Percentiles rank a stretch among this genome's conserved stretches.
phyloP scores from a whole-genome alignment of 2,329 filamentous ascomycete genomes.

The Chaetoscypha palmicola region DNA sequence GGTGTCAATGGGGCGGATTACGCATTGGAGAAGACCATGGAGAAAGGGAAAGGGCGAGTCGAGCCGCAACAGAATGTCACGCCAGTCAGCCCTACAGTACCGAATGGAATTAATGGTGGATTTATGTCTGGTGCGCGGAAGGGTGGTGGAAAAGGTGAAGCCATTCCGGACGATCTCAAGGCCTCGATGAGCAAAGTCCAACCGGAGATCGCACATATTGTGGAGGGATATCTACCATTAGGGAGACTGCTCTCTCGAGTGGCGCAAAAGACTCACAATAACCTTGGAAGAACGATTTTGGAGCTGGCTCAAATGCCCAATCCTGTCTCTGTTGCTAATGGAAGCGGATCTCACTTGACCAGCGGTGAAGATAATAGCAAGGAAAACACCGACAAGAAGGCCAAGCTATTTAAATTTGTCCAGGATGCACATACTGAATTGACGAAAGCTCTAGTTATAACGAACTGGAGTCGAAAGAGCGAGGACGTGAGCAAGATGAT shows the following conservation, averaged over 20 bases:
- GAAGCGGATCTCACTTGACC: constrained; percentile 37
- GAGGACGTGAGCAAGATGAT: constrained; percentile 79
- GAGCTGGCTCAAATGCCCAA: constrained; percentile 64
- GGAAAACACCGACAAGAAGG: constrained; percentile 71
- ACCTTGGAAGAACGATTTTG: constrained; percentile 62
- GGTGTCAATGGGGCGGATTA: constrained; percentile 36
- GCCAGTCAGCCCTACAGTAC: constrained; percentile 23
- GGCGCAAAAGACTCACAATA: constrained; percentile 76
- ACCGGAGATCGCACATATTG: constrained; percentile 63
- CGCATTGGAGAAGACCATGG: constrained; percentile 33
- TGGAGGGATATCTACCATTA: constrained; percentile 68
- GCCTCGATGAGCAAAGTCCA: constrained; percentile 51
- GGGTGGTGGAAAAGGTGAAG: constrained; percentile 13
- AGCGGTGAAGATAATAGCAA: constrained; percentile 49
- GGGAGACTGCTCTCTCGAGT: constrained; percentile 68
- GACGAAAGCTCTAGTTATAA: constrained; percentile 85
- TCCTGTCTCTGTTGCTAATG: constrained; percentile 45
- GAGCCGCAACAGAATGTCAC: constrained; percentile 27
- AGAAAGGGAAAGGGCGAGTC: constrained; percentile 24
- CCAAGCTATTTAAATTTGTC: constrained; percentile 66
- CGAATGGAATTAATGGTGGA: constrained; percentile 26
- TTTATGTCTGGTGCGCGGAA: constrained; percentile 17
- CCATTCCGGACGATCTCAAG: constrained; percentile 23
- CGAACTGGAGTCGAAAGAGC: constrained; percentile 79
- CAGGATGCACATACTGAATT: constrained; percentile 78